Evolutionary conservation across 1,284 basidiomycete species (phyloP), one percentile per base, ranked within the genome.

Genomic region (Porodaedalea pini): DNA sequence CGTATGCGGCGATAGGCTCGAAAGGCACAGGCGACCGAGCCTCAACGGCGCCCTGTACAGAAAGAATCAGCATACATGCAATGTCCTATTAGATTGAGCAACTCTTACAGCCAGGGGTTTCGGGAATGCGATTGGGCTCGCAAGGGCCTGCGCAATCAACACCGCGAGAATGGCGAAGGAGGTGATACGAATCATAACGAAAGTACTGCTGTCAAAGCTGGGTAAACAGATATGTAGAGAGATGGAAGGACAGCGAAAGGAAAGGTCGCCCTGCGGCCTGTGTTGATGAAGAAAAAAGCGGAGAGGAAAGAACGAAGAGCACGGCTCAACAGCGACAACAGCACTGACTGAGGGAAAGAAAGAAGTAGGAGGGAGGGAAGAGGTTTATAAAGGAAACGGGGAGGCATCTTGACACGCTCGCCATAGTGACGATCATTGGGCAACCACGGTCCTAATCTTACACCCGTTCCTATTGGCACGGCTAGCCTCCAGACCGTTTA

Each of bases 1-100:
- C 65, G 66, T 81, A 82, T 23, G 76, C 75, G 25, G 69, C 70
- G 62, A 82, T 79, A 32, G 73, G 74, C 53, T 78, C 71, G 49
- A 81, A 68, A 23, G 76, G 73, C 52, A 71, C 70, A 37, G 71
- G 65, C 27, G 51, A 37, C 29, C 59, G 45, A 31, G 43, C 57
- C 40, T 62, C 65, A 32, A 68, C 13, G 13, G 63, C 59, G 48
- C 61, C 65, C 68, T 72, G 57, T 37, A 15, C 8, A 54, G 25
- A 45, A 17, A 43, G 32, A 47, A 57, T 32, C 52, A 44, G 40
- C 15, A 50, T 15, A 10, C 15, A 45, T 45, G 19, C 5, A 5
- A 15, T 13, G 37, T 40, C 25, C 11, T n/a, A n/a, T 21, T 51
- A 44, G 37, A 19, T 6, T 29, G 17, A 43, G 58, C 1, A 59